Conservation (phyloP, 140 eudicot genomes). For the Ambrosia hybrid region DNA sequence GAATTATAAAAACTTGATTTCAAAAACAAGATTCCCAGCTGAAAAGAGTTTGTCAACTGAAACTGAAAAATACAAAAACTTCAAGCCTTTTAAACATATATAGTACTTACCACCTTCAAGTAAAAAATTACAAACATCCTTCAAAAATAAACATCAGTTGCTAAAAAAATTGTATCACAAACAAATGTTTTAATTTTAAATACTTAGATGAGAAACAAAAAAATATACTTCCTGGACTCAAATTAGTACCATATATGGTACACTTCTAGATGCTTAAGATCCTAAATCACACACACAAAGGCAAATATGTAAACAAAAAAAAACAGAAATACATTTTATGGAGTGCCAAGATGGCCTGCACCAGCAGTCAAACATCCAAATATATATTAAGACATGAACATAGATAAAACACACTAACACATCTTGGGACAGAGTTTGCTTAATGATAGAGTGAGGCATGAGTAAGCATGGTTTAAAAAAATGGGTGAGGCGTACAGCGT, state of each 20-base stretch:
- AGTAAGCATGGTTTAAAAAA: too few relatives aligned
- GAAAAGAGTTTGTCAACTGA: conserved; percentile 31
- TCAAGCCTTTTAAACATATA: conserved; percentile 4
- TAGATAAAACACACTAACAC: neutral
- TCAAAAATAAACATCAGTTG: conserved; percentile 3
- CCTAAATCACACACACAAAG: neutral
- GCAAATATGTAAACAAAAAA: neutral
- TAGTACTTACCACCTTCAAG: neutral
- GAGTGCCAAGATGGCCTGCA: neutral
- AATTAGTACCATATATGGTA: neutral
- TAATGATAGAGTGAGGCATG: neutral
- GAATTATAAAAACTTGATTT: conserved; percentile 52
- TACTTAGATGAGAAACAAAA: neutral
- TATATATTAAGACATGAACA: neutral
- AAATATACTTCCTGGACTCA: neutral
- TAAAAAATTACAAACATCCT: neutral
- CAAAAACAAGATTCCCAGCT: conserved; percentile 38
- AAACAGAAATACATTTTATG: neutral
- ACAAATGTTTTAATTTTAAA: neutral
- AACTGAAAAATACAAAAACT: conserved; percentile 23
- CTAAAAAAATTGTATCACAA: neutral
- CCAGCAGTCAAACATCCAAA: neutral
- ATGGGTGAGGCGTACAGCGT: too few relatives aligned
- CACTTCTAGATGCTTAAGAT: too few relatives aligned
- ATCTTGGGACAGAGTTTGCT: neutral